Percentiles rank a stretch among this genome's conserved stretches.
phyloP scores from a whole-genome alignment of 1,139 yeast species.

The Scheffersomyces quercinus region DNA sequence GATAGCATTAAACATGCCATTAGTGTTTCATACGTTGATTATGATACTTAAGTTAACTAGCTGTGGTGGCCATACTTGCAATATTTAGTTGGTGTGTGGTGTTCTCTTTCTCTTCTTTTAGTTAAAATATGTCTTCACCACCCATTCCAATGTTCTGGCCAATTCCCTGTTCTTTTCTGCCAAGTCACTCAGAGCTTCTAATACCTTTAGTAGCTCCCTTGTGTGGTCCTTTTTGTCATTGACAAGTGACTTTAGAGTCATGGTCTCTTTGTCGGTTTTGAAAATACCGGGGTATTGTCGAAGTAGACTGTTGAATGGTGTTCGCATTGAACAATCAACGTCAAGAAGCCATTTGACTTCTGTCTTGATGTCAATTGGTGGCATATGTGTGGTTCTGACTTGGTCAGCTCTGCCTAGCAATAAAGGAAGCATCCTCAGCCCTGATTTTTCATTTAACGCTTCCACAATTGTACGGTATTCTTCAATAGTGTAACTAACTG shows the following conservation, averaged over 20 bases:
- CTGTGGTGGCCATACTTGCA: no score
- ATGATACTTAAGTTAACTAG: no score
- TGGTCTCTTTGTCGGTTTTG: neutral
- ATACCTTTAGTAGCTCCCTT: no score
- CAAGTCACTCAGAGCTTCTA: neutral
- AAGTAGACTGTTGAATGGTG: constrained; percentile 16
- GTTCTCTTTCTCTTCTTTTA: neutral
- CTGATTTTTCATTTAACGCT: no score
- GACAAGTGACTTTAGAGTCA: neutral
- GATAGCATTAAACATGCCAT: no score
- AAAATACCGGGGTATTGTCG: neutral
- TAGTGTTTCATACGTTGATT: no score
- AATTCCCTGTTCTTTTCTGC: neutral
- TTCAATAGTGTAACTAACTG: constrained; percentile 6
- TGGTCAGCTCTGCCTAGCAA: no score
- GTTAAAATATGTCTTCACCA: neutral
- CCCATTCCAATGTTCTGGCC: neutral
- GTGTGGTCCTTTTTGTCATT: neutral
- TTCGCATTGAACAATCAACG: constrained; percentile 18
- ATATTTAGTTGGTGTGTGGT: no score
- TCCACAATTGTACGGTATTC: constrained; percentile 14
- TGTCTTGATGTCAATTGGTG: no score
- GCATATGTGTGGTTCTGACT: no score
- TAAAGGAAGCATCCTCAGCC: no score
- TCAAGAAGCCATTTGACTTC: constrained; percentile 23